Evolutionary conservation across 768 basidiomycete species (phyloP).

Genomic region (Fomitopsis serialis): DNA sequence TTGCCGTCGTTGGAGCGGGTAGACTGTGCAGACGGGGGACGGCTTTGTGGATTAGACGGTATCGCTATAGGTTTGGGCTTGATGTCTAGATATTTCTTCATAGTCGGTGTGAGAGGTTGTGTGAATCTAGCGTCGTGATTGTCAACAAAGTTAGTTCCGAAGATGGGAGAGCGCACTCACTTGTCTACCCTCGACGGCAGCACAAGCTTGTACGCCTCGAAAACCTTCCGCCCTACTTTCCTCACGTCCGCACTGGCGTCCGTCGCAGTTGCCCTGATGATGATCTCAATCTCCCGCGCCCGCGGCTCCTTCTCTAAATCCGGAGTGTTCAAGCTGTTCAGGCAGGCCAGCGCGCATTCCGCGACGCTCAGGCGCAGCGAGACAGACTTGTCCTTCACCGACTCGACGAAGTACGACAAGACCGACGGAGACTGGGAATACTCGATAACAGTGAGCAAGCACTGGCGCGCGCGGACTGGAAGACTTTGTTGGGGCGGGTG

Average conservation of each 20-base stretch:
- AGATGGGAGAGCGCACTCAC: conserved; percentile 34
- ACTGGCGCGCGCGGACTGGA: conserved; percentile 60
- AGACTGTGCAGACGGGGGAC: conserved; percentile 21
- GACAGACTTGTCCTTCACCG: conserved; percentile 62
- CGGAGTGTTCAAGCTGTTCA: conserved; percentile 76
- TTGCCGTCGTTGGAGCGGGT: conserved; percentile 8
- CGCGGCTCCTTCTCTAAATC: conserved; percentile 68
- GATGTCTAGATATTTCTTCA: conserved; percentile 69
- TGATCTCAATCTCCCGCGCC: conserved; percentile 60
- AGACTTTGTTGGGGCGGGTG: conserved; percentile 74
- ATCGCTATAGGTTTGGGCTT: conserved; percentile 17
- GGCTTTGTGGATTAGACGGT: conserved; percentile 21
- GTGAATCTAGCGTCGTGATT: conserved; percentile 48
- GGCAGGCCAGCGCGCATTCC: conserved; percentile 57
- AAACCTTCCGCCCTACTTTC: conserved; percentile 62
- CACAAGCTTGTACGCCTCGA: conserved; percentile 68
- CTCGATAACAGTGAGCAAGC: conserved; percentile 58
- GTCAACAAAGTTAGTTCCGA: background rate
- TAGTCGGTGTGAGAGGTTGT: conserved; percentile 67
- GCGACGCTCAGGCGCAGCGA: conserved; percentile 59
- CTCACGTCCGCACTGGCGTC: conserved; percentile 77
- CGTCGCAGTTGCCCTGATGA: conserved; percentile 60
- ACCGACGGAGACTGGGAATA: conserved; percentile 62
- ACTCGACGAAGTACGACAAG: conserved; percentile 53
- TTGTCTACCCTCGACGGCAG: conserved; percentile 63